These are phyloP conservation scores for Asterionellopsis glacialis DNA, from an alignment of 108 stramenopile genomes.

Conservation along the genomic window DNA sequence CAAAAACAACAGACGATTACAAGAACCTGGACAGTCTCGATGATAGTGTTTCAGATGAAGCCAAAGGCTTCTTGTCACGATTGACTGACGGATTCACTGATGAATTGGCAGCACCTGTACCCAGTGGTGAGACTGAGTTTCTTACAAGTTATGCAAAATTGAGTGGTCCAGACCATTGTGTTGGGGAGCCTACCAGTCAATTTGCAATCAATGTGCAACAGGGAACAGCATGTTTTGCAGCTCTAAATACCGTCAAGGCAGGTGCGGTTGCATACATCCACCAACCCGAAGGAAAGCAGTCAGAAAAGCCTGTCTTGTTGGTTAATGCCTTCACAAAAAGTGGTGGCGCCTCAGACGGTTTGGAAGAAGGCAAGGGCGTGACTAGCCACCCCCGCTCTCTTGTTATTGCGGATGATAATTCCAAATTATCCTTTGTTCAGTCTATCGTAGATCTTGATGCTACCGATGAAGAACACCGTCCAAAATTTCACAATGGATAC, in stretches of 20 bases:
- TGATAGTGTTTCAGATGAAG: slow-evolving; percentile 30
- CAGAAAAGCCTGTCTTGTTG: slow-evolving; percentile 64
- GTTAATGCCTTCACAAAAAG: slow-evolving; percentile 74
- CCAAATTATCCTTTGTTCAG: slow-evolving; percentile 64
- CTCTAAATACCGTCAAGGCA: slow-evolving; percentile 76
- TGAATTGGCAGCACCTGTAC: slow-evolving; percentile 71
- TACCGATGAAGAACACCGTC: slow-evolving; percentile 17
- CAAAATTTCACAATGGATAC: slow-evolving; percentile 84
- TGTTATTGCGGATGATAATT: slow-evolving; percentile 55
- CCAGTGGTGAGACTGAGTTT: slow-evolving; percentile 36
- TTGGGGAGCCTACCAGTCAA: slow-evolving; percentile 77
- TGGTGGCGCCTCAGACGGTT: slow-evolving; percentile 20
- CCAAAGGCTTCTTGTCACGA: slow-evolving; percentile 44
- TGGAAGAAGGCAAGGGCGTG: slow-evolving; percentile 42
- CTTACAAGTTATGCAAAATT: slow-evolving; percentile 58
- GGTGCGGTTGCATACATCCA: slow-evolving; percentile 69
- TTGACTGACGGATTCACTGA: slow-evolving; percentile 89
- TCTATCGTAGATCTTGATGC: slow-evolving; percentile 68
- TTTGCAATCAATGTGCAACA: slow-evolving; percentile 89
- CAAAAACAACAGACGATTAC: slow-evolving; percentile 50
- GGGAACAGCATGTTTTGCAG: slow-evolving; percentile 87
- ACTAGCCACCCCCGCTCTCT: slow-evolving; percentile 73
- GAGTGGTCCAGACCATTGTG: slow-evolving; percentile 72
- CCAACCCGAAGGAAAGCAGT: slow-evolving; percentile 13
- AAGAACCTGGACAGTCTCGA: slow-evolving; percentile 40